Evolutionary conservation across 495 filamentous ascomycete genomes (phyloP), one percentile per base, ranked within the genome.

Genomic region (Amorphotheca resinae): DNA sequence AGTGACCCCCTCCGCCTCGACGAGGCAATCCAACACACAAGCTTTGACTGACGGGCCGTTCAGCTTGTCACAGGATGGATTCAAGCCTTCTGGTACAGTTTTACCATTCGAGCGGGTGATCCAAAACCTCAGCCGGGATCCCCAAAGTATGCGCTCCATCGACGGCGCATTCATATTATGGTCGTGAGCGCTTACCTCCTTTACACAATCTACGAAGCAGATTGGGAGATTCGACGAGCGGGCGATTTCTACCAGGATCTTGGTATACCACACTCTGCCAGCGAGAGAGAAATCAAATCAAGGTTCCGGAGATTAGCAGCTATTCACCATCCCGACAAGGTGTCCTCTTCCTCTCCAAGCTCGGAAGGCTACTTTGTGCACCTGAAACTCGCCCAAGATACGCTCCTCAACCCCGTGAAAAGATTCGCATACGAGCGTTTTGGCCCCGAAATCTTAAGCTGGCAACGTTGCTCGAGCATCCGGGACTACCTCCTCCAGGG

Each of bases 341-440:
- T 80, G 16, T 41, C 47, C 7, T 32, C 44, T 15, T 32, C 40
- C 4, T 60, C 65, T 7, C 46, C 49, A 22, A 15, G 21, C 26
- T 62, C 65, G 3, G 79, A 80, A 45, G 63, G 63, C 12, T 79
- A 80, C 64, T 96, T 91, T 55, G 74, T 95, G 15, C 74, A 79
- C 55, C 68, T 96, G 50, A 86, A 84, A 59, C 67, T 73, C 11
- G 87, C 87, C 8, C 77, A 88, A 45, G 91, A 98, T 51, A 84
- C 82, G 9, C 74, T 98, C 11, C 55, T 73, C 0, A 77, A 95
- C 55, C 79, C 87, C 2, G 77, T 76, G 4, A 80, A 76, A 61
- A 76, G 88, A 34, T 93, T 88, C 57, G 91, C 87, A 2, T 98
- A 98, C 59, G 87, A 96, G 51, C 76, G 88, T 9, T 93, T 94